Base-by-base conservation (phyloP, 2,329 filamentous ascomycete genomes). In the Colletotrichum magnum region DNA sequence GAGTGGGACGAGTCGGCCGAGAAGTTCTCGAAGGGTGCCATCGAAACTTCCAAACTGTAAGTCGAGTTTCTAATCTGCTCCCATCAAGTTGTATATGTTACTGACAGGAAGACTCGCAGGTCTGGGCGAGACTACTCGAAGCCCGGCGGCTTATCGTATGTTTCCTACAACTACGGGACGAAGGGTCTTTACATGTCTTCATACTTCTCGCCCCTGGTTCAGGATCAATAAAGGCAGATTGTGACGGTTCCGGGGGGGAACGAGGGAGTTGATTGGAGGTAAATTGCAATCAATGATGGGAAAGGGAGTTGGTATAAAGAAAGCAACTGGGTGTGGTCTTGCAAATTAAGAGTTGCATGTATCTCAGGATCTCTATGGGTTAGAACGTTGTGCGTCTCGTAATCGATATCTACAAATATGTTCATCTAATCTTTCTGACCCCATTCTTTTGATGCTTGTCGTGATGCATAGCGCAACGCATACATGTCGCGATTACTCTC, bases 151-250 rank as follows among this genome's bases (percentile, higher is more conserved):
- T 7, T 64, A 3, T 53, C 47, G 12, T 68, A 64, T 2, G 65
- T 68, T 6, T 68, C 60, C 1, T 58, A 68, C 39, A 58, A 54
- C 26, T 64, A 68, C 9, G 50, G 62, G 6, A 36, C 41, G 12
- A 64, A 36, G 15, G 59, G 65, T n/a, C 60, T 54, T 21, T 68
- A 68, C n/a, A 58, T 68, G 60, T 64, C 65, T 18, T 68, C 53
- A 4, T 68, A 64, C 26, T 68, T 68, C 28, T 64, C 65, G 9
- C 60, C 65, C 2, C 39, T n/a, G 28, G 39, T 53, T 2, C 65
- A 64, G n/a, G 45, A 41, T n/a, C 36, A 39, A 9, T 63, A 15
- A 52, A 1, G 2, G 9, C 7, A 36, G 32, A 36, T 4, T 28
- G 1, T 18, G 4, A 47, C 32, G 45, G 45, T 4, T 47, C 6